Evolutionary conservation across 2,329 filamentous ascomycete genomes (phyloP).

Genomic region (Clonostachys sp.): DNA sequence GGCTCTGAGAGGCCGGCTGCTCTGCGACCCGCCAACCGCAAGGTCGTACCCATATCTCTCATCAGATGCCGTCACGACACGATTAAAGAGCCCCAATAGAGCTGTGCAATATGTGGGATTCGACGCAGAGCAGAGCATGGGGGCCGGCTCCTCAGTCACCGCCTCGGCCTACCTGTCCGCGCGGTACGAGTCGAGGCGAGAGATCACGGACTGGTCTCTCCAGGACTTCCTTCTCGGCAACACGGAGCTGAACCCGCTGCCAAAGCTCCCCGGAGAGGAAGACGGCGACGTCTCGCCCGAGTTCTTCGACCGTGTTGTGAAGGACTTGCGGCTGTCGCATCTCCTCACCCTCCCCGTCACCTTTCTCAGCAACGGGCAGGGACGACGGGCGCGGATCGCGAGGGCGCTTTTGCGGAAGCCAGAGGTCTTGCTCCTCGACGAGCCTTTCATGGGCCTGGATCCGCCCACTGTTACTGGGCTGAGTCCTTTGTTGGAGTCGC

Average conservation of each 20-base stretch:
- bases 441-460: slow-evolving; percentile 95
- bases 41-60: slow-evolving; percentile 77
- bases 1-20: slow-evolving; percentile 68
- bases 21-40: slow-evolving; percentile 71
- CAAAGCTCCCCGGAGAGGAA: slow-evolving; percentile 29
- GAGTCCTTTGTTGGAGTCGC: slow-evolving; percentile 62
- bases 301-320: slow-evolving; percentile 58
- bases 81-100: slow-evolving; percentile 53
- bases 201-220: slow-evolving; percentile 84
- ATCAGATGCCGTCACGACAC: slow-evolving; percentile 49
- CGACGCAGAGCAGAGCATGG: slow-evolving; percentile 61
- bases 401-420: slow-evolving; percentile 76
- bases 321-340: slow-evolving; percentile 62
- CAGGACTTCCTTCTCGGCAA: slow-evolving; percentile 77
- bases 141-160: slow-evolving; percentile 48
- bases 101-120: slow-evolving; percentile 92
- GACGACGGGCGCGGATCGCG: slow-evolving; percentile 79
- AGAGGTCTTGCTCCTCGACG: slow-evolving; percentile 81
- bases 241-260: slow-evolving; percentile 73
- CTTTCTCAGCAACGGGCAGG: slow-evolving; percentile 92
- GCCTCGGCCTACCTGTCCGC: slow-evolving; percentile 81
- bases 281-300: slow-evolving; percentile 42
- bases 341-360: slow-evolving; percentile 79
- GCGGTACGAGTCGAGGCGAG: slow-evolving; percentile 82
- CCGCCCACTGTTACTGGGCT: slow-evolving; percentile 72